These are phyloP conservation scores for Blastomyces gilchristii DNA, from an alignment of 2,329 filamentous ascomycete genomes.

Conservation along the genomic window DNA sequence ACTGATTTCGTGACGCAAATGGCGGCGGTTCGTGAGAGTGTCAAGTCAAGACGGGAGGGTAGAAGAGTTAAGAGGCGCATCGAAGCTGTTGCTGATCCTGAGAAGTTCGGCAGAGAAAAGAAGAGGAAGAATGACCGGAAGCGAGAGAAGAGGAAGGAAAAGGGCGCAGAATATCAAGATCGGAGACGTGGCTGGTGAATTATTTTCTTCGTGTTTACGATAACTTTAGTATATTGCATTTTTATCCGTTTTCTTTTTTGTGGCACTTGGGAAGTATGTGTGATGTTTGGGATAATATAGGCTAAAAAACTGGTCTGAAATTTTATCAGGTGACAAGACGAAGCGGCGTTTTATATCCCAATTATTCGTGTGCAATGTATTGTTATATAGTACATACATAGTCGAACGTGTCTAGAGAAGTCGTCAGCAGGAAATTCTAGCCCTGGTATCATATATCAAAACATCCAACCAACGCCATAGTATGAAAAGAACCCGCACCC, in stretches of 20 bases:
- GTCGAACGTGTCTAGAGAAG: neutral
- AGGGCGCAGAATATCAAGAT: slow-evolving; percentile 60
- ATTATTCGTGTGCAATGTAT: neutral
- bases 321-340: neutral
- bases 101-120: slow-evolving; percentile 68
- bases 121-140: slow-evolving; percentile 74
- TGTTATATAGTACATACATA: slow-evolving; percentile 2
- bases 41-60: slow-evolving; percentile 61
- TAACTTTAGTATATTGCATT: neutral
- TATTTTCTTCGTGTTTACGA: neutral
- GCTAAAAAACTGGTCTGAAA: neutral
- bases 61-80: slow-evolving; percentile 79
- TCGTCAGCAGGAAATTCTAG: neutral
- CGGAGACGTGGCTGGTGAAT: slow-evolving; percentile 58
- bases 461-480: slow-evolving; percentile 1
- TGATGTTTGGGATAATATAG: neutral
- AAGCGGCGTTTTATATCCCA: neutral
- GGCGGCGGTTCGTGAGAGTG: slow-evolving; percentile 59
- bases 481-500: neutral
- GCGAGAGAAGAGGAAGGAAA: slow-evolving; percentile 71
- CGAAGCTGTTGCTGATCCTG: slow-evolving; percentile 72
- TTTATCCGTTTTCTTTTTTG: slow-evolving; percentile 1
- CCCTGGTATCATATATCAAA: neutral
- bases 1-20: slow-evolving; percentile 67
- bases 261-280: neutral